Conservation (phyloP, 306 rosid species). For the Glycine soja region DNA sequence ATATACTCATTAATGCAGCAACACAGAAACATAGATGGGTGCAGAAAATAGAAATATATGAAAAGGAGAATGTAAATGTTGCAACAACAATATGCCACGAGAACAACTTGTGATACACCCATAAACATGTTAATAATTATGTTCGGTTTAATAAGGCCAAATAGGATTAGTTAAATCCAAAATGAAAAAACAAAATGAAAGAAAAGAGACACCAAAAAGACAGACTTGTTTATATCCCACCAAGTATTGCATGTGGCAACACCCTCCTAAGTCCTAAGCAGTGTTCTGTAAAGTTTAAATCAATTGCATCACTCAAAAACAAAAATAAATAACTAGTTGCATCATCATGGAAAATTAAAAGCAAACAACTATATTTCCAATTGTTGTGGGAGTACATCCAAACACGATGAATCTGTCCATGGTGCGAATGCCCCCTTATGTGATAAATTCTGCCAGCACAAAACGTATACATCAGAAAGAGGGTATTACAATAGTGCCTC, state of each 20-base stretch:
- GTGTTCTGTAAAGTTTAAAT: background rate
- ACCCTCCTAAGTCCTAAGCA: background rate
- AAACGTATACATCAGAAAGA: slow-evolving; percentile 18
- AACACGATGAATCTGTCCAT: slow-evolving; percentile 52
- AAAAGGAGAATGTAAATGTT: too few relatives aligned
- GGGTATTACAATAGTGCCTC: background rate
- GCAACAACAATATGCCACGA: too few relatives aligned
- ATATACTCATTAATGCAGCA: too few relatives aligned
- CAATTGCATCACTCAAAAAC: background rate
- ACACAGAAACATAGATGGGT: too few relatives aligned
- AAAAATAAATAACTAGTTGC: too few relatives aligned
- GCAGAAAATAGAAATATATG: too few relatives aligned
- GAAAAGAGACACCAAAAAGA: background rate
- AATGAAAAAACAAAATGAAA: background rate
- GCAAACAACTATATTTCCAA: slow-evolving; percentile 6
- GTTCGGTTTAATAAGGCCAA: background rate
- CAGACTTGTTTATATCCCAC: background rate
- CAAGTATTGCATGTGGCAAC: too few relatives aligned
- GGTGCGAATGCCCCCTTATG: slow-evolving; percentile 54
- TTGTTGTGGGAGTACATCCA: slow-evolving; percentile 45
- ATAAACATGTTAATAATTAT: too few relatives aligned
- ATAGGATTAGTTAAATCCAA: background rate
- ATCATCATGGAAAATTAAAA: background rate
- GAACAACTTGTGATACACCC: too few relatives aligned
- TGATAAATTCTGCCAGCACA: slow-evolving; percentile 37